Conservation (phyloP, 495 filamentous ascomycete species). For the Annulohypoxylon stygium region DNA sequence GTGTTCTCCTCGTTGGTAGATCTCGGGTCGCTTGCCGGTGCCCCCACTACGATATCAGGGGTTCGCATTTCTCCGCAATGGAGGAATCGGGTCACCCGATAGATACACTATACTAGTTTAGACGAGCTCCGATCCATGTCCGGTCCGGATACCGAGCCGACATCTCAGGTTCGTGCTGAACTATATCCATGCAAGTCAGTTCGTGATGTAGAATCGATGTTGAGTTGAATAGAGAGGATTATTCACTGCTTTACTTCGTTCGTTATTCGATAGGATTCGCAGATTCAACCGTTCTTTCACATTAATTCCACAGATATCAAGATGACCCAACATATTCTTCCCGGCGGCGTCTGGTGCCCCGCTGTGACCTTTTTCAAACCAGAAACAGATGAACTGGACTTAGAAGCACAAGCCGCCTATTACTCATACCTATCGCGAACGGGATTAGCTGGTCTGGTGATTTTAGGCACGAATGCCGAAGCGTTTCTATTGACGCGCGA, state of each 20-base stretch:
- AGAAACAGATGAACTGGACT: conserved; percentile 1
- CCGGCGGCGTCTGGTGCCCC: background rate
- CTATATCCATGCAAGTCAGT: conserved; percentile 2
- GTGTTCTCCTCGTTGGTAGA: background rate
- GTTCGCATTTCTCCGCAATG: background rate
- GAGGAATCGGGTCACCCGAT: background rate
- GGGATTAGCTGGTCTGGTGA: background rate
- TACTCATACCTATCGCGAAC: background rate
- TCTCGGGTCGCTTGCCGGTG: conserved; percentile 1
- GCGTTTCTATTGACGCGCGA: background rate
- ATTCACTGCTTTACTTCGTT: background rate
- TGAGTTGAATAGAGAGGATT: background rate
- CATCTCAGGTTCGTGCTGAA: background rate
- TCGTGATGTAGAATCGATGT: background rate
- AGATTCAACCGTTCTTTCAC: background rate
- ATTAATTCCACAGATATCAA: background rate
- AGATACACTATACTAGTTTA: background rate
- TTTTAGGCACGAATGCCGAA: background rate
- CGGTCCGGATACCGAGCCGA: background rate
- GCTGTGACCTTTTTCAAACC: background rate
- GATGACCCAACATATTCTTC: background rate
- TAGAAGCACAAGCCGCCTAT: background rate
- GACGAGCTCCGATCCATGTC: background rate
- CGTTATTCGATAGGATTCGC: background rate
- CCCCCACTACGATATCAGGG: background rate